A percentile compares a stretch with the other conserved stretches of the same genome.
Conservation (phyloP, 2,329 filamentous ascomycete genomes). For the Penicillium occitanis region DNA sequence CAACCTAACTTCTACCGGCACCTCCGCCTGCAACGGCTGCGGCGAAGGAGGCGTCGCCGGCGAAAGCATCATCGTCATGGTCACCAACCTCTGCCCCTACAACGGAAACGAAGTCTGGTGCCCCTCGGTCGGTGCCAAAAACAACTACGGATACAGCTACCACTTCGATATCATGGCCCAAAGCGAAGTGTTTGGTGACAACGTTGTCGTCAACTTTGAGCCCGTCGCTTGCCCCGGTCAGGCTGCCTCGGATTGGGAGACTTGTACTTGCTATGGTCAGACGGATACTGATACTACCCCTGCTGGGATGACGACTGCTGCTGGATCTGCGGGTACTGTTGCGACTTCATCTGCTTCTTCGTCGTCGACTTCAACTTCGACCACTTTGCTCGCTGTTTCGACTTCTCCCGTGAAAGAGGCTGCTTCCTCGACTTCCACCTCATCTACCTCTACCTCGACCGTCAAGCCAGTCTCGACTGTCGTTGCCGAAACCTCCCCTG, state of each 20-base stretch:
- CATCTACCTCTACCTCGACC: background rate
- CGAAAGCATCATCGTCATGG: constrained; percentile 30
- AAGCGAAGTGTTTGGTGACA: constrained; percentile 35
- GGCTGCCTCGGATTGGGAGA: constrained; percentile 28
- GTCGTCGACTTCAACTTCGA: background rate
- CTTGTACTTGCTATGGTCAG: constrained; percentile 29
- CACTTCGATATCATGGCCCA: constrained; percentile 41
- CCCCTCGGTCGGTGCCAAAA: constrained; percentile 31
- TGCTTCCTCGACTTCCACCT: background rate
- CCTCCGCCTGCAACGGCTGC: constrained; percentile 25
- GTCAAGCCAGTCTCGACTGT: background rate
- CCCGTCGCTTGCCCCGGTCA: constrained; percentile 31
- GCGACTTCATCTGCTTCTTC: background rate
- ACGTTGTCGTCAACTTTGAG: constrained; percentile 37
- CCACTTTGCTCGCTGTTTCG: background rate
- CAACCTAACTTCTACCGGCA: constrained; percentile 28
- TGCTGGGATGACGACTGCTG: constrained; percentile 10
- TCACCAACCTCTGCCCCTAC: constrained; percentile 40
- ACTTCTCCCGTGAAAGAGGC: background rate
- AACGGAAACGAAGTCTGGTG: constrained; percentile 40
- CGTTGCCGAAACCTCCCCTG: background rate
- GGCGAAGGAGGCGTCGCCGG: constrained; percentile 27
- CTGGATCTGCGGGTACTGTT: background rate
- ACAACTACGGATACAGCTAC: constrained; percentile 38
- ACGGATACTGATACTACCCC: constrained; percentile 22